A percentile compares a stretch with the other conserved stretches of the same genome.
phyloP scores from a whole-genome alignment of 768 basidiomycete genomes.

The Zangia roseola region DNA sequence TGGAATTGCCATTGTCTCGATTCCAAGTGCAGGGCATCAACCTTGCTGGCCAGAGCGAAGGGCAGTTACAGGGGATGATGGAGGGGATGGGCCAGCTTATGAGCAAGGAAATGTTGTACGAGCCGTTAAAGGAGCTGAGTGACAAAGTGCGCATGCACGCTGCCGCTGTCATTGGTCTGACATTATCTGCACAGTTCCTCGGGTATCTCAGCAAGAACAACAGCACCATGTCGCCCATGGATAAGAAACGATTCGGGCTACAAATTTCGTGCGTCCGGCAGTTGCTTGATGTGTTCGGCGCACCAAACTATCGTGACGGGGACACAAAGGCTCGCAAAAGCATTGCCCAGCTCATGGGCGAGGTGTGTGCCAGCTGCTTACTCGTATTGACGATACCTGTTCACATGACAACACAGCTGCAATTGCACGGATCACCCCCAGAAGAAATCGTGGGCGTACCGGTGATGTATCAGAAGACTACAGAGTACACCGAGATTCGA shows the following conservation, averaged over 20 bases:
- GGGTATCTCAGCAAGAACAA: constrained; percentile 62
- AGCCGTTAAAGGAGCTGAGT: constrained; percentile 76
- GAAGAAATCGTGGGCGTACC: constrained; percentile 73
- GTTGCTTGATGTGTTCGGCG: constrained; percentile 68
- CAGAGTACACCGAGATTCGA: constrained; percentile 5
- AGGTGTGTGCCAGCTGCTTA: constrained; percentile 51
- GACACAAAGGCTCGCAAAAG: constrained; percentile 43
- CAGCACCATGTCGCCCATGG: constrained; percentile 50
- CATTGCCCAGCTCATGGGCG: constrained; percentile 70
- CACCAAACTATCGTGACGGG: constrained; percentile 54
- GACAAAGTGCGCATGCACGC: constrained; percentile 19
- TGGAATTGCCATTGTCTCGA: constrained; percentile 56
- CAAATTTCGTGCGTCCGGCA: constrained; percentile 57
- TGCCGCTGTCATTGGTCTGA: not conserved
- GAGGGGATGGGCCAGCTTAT: constrained; percentile 50
- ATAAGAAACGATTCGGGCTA: constrained; percentile 60
- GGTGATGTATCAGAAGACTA: constrained; percentile 46
- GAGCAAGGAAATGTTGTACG: constrained; percentile 56
- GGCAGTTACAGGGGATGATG: constrained; percentile 63
- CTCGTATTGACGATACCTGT: not conserved
- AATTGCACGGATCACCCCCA: constrained; percentile 75
- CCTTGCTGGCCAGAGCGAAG: constrained; percentile 41
- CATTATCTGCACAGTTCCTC: constrained; percentile 57
- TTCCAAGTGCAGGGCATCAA: constrained; percentile 38
- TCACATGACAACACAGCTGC: constrained; percentile 39